phyloP scores from a whole-genome alignment of 208 protist genomes.

The Herpetomonas tarakana region DNA sequence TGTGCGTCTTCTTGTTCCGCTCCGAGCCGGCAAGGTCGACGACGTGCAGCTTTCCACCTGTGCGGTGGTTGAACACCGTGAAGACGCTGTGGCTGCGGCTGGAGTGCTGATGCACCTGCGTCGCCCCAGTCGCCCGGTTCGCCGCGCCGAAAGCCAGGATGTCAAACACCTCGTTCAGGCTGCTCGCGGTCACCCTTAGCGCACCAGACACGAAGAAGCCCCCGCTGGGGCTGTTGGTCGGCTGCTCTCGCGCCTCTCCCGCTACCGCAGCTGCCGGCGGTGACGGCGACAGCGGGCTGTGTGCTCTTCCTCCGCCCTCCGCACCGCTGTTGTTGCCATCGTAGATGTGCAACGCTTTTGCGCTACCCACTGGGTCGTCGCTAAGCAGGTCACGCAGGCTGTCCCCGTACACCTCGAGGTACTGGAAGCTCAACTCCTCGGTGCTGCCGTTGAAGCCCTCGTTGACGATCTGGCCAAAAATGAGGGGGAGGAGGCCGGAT shows the following conservation, averaged over 20 bases:
- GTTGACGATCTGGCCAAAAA: conserved; percentile 78
- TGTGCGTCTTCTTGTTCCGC: conserved; percentile 77
- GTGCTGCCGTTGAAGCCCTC: conserved; percentile 40
- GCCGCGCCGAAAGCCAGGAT: conserved; percentile 73
- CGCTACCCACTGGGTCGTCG: conserved; percentile 21
- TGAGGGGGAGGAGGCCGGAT: conserved; percentile 50
- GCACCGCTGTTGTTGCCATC: conserved; percentile 11
- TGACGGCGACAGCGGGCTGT: neutral
- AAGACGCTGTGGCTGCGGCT: conserved; percentile 93
- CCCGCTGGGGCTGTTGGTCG: neutral
- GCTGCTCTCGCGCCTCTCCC: too few species aligned
- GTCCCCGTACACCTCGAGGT: conserved; percentile 95
- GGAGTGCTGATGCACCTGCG: conserved; percentile 85
- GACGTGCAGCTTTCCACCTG: conserved; percentile 77
- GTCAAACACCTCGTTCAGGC: conserved; percentile 48
- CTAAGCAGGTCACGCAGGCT: conserved; percentile 86
- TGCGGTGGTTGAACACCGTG: conserved; percentile 76
- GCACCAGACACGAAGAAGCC: conserved; percentile 50
- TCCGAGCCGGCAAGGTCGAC: conserved; percentile 94
- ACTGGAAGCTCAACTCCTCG: conserved; percentile 68
- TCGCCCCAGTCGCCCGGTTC: conserved; percentile 86
- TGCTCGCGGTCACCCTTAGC: conserved; percentile 39
- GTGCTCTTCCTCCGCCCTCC: too few species aligned
- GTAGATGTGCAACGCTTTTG: conserved; percentile 39
- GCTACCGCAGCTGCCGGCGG: too few species aligned